Conservation (phyloP, 495 filamentous ascomycete genomes). For the Podospora conica region DNA sequence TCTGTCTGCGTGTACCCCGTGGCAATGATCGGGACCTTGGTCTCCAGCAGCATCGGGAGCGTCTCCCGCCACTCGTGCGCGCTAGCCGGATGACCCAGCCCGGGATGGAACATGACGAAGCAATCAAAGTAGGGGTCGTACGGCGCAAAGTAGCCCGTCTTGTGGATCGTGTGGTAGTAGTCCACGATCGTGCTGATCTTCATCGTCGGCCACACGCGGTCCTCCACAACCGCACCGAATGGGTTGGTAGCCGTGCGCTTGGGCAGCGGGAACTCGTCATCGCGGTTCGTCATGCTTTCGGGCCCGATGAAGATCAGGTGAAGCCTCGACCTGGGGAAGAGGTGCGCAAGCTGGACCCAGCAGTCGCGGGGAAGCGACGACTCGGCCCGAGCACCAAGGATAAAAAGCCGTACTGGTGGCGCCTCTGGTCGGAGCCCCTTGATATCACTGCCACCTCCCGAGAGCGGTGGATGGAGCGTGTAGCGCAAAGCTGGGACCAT, state of each 20-base stretch:
- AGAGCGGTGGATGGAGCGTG: conserved; percentile 78
- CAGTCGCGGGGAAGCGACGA: conserved; percentile 89
- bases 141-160: conserved; percentile 78
- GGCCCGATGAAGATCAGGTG: conserved; percentile 94
- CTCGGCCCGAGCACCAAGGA: conserved; percentile 91
- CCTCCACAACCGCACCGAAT: conserved; percentile 87
- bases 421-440: conserved; percentile 75
- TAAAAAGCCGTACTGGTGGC: conserved; percentile 85
- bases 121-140: conserved; percentile 98
- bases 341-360: conserved; percentile 84
- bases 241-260: conserved; percentile 77
- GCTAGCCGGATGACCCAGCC: conserved; percentile 86
- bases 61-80: conserved; percentile 91
- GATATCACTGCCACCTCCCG: conserved; percentile 66
- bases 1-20: conserved; percentile 96
- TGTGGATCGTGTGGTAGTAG: conserved; percentile 95
- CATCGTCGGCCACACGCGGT: conserved; percentile 72
- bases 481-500: conserved; percentile 70
- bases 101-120: conserved; percentile 93
- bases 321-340: conserved; percentile 76
- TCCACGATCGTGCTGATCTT: conserved; percentile 97
- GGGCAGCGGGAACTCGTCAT: conserved; percentile 84
- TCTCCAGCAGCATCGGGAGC: conserved; percentile 81
- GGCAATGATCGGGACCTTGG: conserved; percentile 86
- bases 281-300: conserved; percentile 86